Evolutionary conservation across 257 asterid species (phyloP).

Genomic region (Leptodermis oblonga): DNA sequence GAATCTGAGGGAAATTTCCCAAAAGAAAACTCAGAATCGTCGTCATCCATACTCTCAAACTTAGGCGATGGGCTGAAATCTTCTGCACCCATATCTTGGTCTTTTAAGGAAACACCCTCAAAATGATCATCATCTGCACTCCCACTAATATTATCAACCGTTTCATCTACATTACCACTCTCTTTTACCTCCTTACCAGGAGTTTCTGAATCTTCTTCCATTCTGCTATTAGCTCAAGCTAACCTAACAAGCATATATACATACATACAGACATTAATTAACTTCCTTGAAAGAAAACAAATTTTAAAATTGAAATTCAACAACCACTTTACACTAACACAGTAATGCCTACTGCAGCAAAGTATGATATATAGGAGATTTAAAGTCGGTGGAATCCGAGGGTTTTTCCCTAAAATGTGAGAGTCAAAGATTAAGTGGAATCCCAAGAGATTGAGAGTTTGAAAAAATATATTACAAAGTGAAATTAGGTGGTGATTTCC

Average conservation of each 20-base stretch:
- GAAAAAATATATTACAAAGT: too few species aligned
- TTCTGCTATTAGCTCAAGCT: constrained; percentile 21
- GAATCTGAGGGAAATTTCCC: constrained; percentile 40
- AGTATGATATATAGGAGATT: too few species aligned
- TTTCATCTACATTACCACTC: constrained; percentile 27
- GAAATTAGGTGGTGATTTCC: too few species aligned
- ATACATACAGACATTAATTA: constrained; percentile 8
- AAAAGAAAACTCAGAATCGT: constrained; percentile 48
- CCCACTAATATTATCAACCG: constrained; percentile 31
- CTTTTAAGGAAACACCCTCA: constrained; percentile 72
- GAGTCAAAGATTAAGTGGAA: too few species aligned
- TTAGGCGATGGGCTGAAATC: constrained; percentile 33
- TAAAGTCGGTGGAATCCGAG: too few species aligned
- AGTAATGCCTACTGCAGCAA: too few species aligned
- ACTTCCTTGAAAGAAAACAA: constrained; percentile 33
- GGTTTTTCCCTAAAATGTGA: too few species aligned
- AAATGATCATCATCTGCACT: constrained; percentile 48
- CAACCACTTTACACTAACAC: too few species aligned
- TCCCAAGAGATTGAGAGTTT: too few species aligned
- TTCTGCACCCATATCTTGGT: constrained; percentile 44
- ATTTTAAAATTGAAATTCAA: too few species aligned
- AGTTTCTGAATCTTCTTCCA: constrained; percentile 61
- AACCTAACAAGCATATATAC: constrained; percentile 13
- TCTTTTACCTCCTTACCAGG: constrained; percentile 18
- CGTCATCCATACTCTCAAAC: constrained; percentile 54